A percentile compares a stretch with the other conserved stretches of the same genome.
These are phyloP conservation scores for Chamaecrista fasciculata DNA, from an alignment of 306 rosid species.

Conservation along the genomic window DNA sequence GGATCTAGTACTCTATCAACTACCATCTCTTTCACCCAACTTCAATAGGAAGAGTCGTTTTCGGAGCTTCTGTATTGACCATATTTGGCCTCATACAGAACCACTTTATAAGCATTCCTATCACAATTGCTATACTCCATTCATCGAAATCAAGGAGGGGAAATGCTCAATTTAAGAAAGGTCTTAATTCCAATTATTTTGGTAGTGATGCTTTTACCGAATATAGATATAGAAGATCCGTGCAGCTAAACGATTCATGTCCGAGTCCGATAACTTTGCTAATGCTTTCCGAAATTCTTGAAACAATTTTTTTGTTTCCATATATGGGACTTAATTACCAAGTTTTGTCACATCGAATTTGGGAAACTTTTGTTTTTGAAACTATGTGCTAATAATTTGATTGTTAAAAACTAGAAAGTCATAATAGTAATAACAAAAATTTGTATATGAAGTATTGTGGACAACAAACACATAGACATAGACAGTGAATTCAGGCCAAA, in stretches of 20 bases:
- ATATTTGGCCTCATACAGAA: constrained; percentile 70
- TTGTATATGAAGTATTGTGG: not conserved
- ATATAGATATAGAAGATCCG: constrained; percentile 61
- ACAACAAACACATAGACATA: not conserved
- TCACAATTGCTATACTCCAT: constrained; percentile 80
- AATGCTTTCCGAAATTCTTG: not conserved
- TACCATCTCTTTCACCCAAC: not conserved
- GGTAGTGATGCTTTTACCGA: constrained; percentile 47
- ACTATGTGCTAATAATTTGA: not conserved
- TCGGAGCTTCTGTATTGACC: constrained; percentile 49
- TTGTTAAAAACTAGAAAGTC: not conserved
- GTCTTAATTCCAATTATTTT: constrained; percentile 13
- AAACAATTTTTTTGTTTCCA: too few relatives aligned
- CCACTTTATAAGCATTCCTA: constrained; percentile 81
- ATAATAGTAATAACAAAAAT: not conserved
- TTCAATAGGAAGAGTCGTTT: constrained; percentile 28
- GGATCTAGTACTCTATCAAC: too few relatives aligned
- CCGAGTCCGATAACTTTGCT: not conserved
- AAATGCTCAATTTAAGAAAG: constrained; percentile 28
- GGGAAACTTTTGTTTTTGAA: not conserved
- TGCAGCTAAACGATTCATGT: constrained; percentile 40
- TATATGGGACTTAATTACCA: not conserved
- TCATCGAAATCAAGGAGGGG: constrained; percentile 29
- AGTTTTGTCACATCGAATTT: not conserved
- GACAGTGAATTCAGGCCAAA: too few relatives aligned